Evolutionary conservation across 257 asterid genomes (phyloP).

Genomic region (Coffea eugenioides): DNA sequence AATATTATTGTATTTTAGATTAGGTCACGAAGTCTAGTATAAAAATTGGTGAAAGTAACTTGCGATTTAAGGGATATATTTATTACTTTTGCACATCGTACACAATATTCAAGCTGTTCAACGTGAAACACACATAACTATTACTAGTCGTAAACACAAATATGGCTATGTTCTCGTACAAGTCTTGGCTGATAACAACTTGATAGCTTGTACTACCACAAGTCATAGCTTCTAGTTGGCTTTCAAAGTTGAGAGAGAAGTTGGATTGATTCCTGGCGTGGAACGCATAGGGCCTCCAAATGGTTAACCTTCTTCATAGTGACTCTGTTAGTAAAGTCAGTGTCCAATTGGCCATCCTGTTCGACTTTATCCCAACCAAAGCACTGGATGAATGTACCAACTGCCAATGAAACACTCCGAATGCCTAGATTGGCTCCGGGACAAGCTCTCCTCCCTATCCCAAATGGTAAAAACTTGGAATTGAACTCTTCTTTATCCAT

Average conservation of each 20-base stretch:
- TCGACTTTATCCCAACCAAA: conserved; percentile 43
- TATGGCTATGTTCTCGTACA: no score
- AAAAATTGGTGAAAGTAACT: no score
- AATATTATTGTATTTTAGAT: no score
- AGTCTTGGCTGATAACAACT: no score
- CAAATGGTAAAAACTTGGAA: conserved; percentile 46
- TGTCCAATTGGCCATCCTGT: conserved; percentile 21
- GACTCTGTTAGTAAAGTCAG: neutral
- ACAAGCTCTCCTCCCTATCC: conserved; percentile 59
- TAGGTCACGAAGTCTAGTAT: no score
- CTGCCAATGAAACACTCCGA: conserved; percentile 36
- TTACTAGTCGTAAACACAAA: no score
- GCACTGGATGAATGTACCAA: conserved; percentile 57
- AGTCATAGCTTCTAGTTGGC: no score
- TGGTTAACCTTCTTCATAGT: conserved; percentile 34
- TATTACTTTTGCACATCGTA: no score
- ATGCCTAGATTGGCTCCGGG: conserved; percentile 49
- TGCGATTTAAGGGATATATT: no score
- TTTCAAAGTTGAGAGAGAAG: conserved; percentile 26
- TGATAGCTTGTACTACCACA: no score
- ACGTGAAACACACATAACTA: no score
- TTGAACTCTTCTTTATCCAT: conserved; percentile 25
- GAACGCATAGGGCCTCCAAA: conserved; percentile 42
- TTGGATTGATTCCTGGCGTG: conserved; percentile 19
- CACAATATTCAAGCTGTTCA: no score